Conservation (phyloP, 768 basidiomycete genomes). For the Suillus alpinus region DNA sequence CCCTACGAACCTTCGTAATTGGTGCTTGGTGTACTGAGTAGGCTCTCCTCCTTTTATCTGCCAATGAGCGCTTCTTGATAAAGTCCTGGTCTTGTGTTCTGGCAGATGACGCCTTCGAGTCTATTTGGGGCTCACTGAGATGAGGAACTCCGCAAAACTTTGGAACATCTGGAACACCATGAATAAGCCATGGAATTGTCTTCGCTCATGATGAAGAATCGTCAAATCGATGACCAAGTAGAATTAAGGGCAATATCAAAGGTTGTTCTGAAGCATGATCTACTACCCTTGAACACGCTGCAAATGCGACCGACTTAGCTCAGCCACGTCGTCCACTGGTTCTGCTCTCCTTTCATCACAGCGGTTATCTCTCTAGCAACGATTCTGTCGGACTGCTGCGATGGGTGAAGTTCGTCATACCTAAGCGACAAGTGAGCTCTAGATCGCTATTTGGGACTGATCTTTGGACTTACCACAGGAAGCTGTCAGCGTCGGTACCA, state of each 20-base stretch:
- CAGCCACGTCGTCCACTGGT: conserved; percentile 51
- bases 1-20: neutral
- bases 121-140: neutral
- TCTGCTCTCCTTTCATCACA: conserved; percentile 42
- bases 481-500: conserved; percentile 50
- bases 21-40: neutral
- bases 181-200: neutral
- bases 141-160: neutral
- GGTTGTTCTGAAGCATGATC: neutral
- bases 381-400: conserved; percentile 54
- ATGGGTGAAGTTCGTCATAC: conserved; percentile 57
- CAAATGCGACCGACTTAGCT: conserved; percentile 25
- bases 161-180: neutral
- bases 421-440: neutral
- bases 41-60: neutral
- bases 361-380: conserved; percentile 51
- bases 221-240: neutral
- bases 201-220: neutral
- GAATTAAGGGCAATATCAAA: neutral
- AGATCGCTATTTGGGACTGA: neutral
- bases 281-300: neutral
- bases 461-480: conserved; percentile 46
- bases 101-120: neutral
- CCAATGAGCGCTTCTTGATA: neutral
- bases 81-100: neutral